Conservation (phyloP, 805 yeast species). For the Candida berthetii region DNA sequence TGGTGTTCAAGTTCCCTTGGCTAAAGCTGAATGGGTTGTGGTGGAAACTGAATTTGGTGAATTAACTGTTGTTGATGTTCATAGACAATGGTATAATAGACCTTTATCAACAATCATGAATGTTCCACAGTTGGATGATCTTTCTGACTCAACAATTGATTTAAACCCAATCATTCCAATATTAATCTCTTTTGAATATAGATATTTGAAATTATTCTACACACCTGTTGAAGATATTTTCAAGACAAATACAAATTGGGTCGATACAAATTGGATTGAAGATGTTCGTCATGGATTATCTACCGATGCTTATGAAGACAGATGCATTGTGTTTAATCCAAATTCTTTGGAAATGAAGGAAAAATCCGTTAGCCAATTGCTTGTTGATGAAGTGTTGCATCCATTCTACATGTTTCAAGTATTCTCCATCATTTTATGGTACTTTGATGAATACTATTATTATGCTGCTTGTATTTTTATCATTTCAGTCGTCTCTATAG, state of each 20-base stretch:
- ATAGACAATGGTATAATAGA: conserved; percentile 59
- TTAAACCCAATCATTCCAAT: conserved; percentile 48
- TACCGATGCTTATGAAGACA: conserved; percentile 59
- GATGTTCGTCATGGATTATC: conserved; percentile 61
- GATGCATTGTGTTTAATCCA: conserved; percentile 68
- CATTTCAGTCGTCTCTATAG: conserved; percentile 76
- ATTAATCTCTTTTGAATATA: conserved; percentile 66
- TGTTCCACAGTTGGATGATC: conserved; percentile 20
- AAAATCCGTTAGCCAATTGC: conserved; percentile 55
- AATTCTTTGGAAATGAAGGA: conserved; percentile 74
- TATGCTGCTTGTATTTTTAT: conserved; percentile 90
- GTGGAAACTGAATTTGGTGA: conserved; percentile 94
- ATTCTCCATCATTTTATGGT: conserved; percentile 88
- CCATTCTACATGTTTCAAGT: conserved; percentile 96
- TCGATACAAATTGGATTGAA: conserved; percentile 71
- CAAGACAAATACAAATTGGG: conserved; percentile 83
- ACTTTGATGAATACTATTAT: conserved; percentile 86
- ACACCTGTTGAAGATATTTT: conserved; percentile 85
- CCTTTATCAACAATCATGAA: conserved; percentile 64
- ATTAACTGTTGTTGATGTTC: conserved; percentile 51
- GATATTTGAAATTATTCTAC: conserved; percentile 79
- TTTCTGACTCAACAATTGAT: conserved; percentile 8
- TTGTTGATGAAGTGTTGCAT: conserved; percentile 85
- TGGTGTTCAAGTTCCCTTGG: conserved; percentile 66
- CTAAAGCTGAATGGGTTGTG: conserved; percentile 86